These are phyloP conservation scores for Kodamaea plutei DNA, from an alignment of 1,139 yeast genomes.

Conservation along the genomic window DNA sequence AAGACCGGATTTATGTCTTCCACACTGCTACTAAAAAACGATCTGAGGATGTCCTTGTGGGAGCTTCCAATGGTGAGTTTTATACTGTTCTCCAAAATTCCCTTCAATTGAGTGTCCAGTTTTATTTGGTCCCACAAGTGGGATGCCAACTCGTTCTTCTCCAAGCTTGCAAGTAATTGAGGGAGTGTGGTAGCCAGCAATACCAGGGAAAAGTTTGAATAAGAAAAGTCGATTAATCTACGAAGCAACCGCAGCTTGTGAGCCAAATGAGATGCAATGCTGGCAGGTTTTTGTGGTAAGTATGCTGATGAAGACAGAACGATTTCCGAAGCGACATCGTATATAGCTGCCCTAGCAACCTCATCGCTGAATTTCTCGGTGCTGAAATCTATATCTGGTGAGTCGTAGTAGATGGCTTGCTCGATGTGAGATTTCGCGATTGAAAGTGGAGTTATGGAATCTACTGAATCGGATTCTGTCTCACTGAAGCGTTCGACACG, in stretches of 20 bases:
- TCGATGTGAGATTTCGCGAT: slow-evolving; percentile 69
- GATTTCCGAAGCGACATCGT: slow-evolving; percentile 50
- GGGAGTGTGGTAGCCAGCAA: slow-evolving; percentile 23
- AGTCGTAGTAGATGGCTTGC: slow-evolving; percentile 68
- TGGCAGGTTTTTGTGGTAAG: slow-evolving; percentile 27
- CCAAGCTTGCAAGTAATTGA: slow-evolving; percentile 46
- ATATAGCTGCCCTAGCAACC: slow-evolving; percentile 47
- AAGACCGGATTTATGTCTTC: slow-evolving; percentile 34
- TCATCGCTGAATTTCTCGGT: slow-evolving; percentile 29
- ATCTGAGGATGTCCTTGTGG: slow-evolving; percentile 18
- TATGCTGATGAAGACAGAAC: slow-evolving; percentile 43
- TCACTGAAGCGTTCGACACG: slow-evolving; percentile 48
- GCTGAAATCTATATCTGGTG: slow-evolving; percentile 52
- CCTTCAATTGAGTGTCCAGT: slow-evolving; percentile 14
- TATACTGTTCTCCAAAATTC: slow-evolving; percentile 15
- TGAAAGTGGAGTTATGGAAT: slow-evolving; percentile 32
- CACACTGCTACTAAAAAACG: slow-evolving; percentile 28
- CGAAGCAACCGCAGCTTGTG: slow-evolving; percentile 24
- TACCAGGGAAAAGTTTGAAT: slow-evolving; percentile 42
- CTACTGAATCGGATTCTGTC: slow-evolving; percentile 6
- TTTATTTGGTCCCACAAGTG: slow-evolving; percentile 44
- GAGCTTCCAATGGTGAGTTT: slow-evolving; percentile 7
- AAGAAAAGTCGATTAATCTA: slow-evolving; percentile 45
- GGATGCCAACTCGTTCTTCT: slow-evolving; percentile 53
- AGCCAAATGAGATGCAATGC: slow-evolving; percentile 23